These are phyloP conservation scores for Sugiyamaella chiloensis DNA, from an alignment of 805 yeast species.

Conservation along the genomic window DNA sequence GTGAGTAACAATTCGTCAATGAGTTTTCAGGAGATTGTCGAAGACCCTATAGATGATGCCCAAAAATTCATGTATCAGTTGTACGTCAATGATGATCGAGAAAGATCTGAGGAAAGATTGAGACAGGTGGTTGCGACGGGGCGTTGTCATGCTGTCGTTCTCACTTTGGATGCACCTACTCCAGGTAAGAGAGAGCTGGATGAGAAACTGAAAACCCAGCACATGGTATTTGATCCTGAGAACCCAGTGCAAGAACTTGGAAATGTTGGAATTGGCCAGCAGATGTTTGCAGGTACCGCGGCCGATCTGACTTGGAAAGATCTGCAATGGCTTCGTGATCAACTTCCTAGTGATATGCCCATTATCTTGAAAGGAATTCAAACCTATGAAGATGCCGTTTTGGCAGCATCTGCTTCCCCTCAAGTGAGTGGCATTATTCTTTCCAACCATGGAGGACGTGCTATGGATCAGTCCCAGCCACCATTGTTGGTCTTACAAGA, in stretches of 20 bases:
- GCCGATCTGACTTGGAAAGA: slow-evolving; percentile 32
- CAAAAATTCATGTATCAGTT: slow-evolving; percentile 30
- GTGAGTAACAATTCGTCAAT: slow-evolving; percentile 32
- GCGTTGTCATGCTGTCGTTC: slow-evolving; percentile 44
- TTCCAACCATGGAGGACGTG: slow-evolving; percentile 76
- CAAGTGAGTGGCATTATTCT: slow-evolving; percentile 57
- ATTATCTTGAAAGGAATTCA: slow-evolving; percentile 62
- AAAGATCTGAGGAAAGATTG: slow-evolving; percentile 26
- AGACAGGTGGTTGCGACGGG: slow-evolving; percentile 30
- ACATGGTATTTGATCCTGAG: slow-evolving; percentile 21
- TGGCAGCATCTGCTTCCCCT: slow-evolving; percentile 52
- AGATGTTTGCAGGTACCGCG: slow-evolving; percentile 31
- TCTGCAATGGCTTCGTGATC: slow-evolving; percentile 27
- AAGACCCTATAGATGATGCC: slow-evolving; percentile 24
- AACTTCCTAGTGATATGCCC: slow-evolving; percentile 41
- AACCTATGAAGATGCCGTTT: slow-evolving; percentile 59
- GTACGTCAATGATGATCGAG: slow-evolving; percentile 31
- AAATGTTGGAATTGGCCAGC: slow-evolving; percentile 30
- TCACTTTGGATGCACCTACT: slow-evolving; percentile 55
- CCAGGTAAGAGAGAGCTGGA: slow-evolving; percentile 55
- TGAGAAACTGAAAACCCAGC: slow-evolving; percentile 25
- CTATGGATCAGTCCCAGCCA: slow-evolving; percentile 59
- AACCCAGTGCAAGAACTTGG: not conserved
- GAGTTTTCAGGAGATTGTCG: slow-evolving; percentile 30
- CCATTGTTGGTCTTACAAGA: slow-evolving; percentile 62